Base-by-base conservation (phyloP, 2,329 filamentous ascomycete genomes). In the Phoma sp. region DNA sequence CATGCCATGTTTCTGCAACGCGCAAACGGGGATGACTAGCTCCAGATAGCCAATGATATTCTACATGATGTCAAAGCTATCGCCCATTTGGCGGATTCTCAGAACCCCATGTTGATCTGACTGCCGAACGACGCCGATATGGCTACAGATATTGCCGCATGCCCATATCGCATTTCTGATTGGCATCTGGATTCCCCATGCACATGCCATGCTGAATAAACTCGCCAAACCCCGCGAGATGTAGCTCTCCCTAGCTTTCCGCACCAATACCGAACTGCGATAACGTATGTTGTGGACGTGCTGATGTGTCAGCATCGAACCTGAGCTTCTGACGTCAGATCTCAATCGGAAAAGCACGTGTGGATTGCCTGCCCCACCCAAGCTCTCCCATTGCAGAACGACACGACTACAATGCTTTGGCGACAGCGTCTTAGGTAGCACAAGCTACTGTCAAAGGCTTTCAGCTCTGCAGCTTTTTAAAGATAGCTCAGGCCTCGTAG, bases 171-270 rank as follows among this genome's bases (percentile, higher is more conserved):
- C 46, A 25, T 45, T 45, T 39, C 43, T 51, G 43, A 46, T 47
- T 41, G 55, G 45, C 51, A 60, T 67, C 59, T 54, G 64, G 59
- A 69, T 64, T 60, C 33, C 31, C 54, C 57, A 67, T 17, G 17
- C 17, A 17, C 17, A 17, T 17, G 17, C 17, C 17, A 17, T 70
- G 67, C 63, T 69, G 62, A 67, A 52, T 51, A 66, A 63, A 17
- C 17, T 62, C 17, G 50, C 19, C 21, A 13, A 19, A 21, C 22
- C 25, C 52, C 41, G 21, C 52, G 21, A 27, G 35, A 47, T 33
- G n/a, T 19, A 46, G 17, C 33, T 44, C 51, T 61, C 40, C 48
- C 36, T 40, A 29, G 33, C 47, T 21, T 21, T 31, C 15, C 17
- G 19, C 25, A 25, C 50, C 15, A 24, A 22, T 25, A 13, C 4